Percentiles rank a stretch among this genome's conserved stretches.
Conservation (phyloP, 2,329 filamentous ascomycete genomes). For the Aspergillus hiratsukae region DNA sequence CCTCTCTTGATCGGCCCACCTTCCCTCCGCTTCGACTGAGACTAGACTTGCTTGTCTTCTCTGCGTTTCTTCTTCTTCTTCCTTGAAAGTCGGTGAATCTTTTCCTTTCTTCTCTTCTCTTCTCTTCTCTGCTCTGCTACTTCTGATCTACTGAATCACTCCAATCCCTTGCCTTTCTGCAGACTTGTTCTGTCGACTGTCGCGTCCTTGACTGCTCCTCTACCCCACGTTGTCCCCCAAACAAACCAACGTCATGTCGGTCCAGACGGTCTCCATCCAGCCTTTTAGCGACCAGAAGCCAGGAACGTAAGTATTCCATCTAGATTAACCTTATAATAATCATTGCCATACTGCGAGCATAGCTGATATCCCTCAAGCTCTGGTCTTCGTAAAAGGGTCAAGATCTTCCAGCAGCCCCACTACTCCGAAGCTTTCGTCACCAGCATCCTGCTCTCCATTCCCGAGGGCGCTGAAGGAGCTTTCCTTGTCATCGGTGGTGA, state of each 20-base stretch:
- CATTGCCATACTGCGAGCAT: slow-evolving; percentile 9
- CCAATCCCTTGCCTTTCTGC: slow-evolving; percentile 8
- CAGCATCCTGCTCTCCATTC: slow-evolving; percentile 92
- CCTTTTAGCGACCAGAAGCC: slow-evolving; percentile 97
- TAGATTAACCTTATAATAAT: slow-evolving; percentile 10
- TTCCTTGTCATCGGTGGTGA: slow-evolving; percentile 97
- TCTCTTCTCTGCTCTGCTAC: slow-evolving; percentile 5
- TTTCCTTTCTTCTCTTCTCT: slow-evolving; percentile 2
- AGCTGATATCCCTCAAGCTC: slow-evolving; percentile 56
- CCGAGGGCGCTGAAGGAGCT: slow-evolving; percentile 81
- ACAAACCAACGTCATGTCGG: slow-evolving; percentile 56
- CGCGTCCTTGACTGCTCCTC: slow-evolving; percentile 4
- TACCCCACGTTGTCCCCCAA: slow-evolving; percentile 4
- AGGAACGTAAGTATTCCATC: slow-evolving; percentile 73
- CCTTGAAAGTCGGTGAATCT: slow-evolving; percentile 21
- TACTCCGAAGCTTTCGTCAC: slow-evolving; percentile 96
- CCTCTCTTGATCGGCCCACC: slow-evolving; percentile 4
- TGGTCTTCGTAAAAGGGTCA: slow-evolving; percentile 97
- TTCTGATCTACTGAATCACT: slow-evolving; percentile 2
- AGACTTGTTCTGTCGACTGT: slow-evolving; percentile 10
- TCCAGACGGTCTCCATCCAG: slow-evolving; percentile 75
- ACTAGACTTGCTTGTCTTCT: neutral
- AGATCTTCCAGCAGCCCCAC: slow-evolving; percentile 89
- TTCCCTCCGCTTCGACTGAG: slow-evolving; percentile 4
- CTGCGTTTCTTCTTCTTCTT: slow-evolving; percentile 6